Evolutionary conservation across 768 basidiomycete genomes (phyloP).

Genomic region (Boletus tomentosulus): DNA sequence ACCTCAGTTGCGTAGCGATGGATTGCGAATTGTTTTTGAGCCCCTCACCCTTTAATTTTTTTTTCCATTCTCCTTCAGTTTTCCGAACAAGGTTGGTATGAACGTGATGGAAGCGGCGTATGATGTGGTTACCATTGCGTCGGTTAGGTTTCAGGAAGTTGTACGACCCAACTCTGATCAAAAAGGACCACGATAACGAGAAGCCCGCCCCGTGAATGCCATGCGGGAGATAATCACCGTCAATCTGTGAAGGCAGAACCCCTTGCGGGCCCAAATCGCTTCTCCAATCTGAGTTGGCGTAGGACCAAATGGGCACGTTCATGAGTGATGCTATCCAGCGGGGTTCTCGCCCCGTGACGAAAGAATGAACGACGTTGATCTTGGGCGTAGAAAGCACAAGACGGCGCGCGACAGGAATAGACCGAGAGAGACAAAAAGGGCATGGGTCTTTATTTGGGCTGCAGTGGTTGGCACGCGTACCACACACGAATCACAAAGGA

Average conservation of each 20-base stretch:
- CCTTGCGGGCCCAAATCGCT: background rate
- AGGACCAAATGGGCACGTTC: background rate
- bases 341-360: background rate
- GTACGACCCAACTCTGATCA: background rate
- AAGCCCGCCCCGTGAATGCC: background rate
- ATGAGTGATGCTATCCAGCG: background rate
- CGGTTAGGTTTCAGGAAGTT: slow-evolving; percentile 8
- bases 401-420: background rate
- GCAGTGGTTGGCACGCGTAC: background rate
- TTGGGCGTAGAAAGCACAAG: background rate
- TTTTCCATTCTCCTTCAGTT: background rate
- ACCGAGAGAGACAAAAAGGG: background rate
- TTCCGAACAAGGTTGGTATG: slow-evolving; percentile 1
- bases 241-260: background rate
- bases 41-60: background rate
- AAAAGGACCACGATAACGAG: background rate
- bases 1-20: background rate
- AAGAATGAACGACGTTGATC: background rate
- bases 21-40: background rate
- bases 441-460: background rate
- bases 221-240: background rate
- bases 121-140: slow-evolving; percentile 7
- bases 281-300: background rate
- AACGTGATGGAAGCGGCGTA: background rate
- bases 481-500: background rate